These are phyloP conservation scores for Naegleria gruberi DNA, from an alignment of 208 protist species.

Conservation along the genomic window DNA sequence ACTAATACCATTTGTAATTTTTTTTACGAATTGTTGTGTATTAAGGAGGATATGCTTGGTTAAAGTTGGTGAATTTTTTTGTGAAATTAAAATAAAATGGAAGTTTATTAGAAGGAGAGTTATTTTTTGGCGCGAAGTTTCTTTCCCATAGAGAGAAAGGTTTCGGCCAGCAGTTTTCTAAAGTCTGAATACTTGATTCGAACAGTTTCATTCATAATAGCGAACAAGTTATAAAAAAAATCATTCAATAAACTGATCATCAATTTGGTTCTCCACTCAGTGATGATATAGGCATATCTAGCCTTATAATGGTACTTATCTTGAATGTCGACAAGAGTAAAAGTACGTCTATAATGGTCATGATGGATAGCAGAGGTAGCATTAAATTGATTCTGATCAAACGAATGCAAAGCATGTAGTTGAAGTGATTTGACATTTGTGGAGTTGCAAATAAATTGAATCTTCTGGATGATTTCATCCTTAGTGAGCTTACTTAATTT, in stretches of 20 bases:
- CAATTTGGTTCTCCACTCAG: neutral
- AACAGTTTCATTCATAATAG: neutral
- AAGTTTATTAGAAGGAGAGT: no score
- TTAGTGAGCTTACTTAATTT: neutral
- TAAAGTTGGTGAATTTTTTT: no score
- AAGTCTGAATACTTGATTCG: neutral
- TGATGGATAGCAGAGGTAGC: neutral
- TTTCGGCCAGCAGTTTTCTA: no score
- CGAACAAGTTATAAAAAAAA: neutral
- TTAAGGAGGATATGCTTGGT: no score
- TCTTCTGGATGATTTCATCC: neutral
- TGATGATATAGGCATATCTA: neutral
- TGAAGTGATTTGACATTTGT: neutral
- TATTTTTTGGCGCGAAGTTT: no score
- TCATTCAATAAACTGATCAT: neutral
- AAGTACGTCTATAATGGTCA: neutral
- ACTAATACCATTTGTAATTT: no score
- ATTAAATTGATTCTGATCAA: neutral
- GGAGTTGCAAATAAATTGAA: neutral
- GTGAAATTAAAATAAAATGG: no score
- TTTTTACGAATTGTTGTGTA: no score
- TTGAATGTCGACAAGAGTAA: neutral
- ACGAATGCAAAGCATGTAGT: neutral
- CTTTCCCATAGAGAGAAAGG: no score
- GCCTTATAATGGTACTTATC: neutral